phyloP scores from a whole-genome alignment of 345 rosid genomes.

The Acer saccharum region DNA sequence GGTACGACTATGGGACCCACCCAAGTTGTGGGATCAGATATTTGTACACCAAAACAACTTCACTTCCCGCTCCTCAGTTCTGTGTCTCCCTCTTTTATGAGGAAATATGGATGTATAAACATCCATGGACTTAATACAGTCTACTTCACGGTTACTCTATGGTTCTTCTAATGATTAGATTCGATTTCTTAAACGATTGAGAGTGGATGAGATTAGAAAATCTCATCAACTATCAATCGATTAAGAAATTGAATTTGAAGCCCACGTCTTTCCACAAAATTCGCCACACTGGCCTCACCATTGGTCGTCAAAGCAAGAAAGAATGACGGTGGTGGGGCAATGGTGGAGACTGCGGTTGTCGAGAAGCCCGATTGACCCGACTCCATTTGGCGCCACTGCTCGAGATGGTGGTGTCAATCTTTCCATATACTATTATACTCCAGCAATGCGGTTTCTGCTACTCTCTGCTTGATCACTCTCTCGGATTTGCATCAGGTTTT shows the following conservation, averaged over 20 bases:
- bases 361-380: slow-evolving; percentile 52
- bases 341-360: slow-evolving; percentile 45
- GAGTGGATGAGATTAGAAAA: background rate
- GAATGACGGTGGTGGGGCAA: slow-evolving; percentile 7
- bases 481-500: slow-evolving; percentile 69
- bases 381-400: slow-evolving; percentile 78
- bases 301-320: slow-evolving; percentile 33
- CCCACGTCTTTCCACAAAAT: background rate
- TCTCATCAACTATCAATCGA: background rate
- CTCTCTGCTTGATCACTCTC: slow-evolving; percentile 66
- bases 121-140: background rate
- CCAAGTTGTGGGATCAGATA: too few species aligned
- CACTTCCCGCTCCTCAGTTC: background rate
- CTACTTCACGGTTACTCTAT: background rate
- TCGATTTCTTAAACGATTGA: too few species aligned
- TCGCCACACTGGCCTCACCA: background rate
- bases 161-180: background rate
- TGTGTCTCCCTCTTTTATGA: background rate
- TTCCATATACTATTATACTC: slow-evolving; percentile 75
- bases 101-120: background rate
- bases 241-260: background rate
- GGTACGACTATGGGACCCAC: too few species aligned
- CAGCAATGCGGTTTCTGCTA: slow-evolving; percentile 64
- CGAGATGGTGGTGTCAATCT: slow-evolving; percentile 82
- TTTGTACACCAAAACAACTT: too few species aligned